Conservation (phyloP, 371 early-diverging fungal species). For the Mucor velutinosus region DNA sequence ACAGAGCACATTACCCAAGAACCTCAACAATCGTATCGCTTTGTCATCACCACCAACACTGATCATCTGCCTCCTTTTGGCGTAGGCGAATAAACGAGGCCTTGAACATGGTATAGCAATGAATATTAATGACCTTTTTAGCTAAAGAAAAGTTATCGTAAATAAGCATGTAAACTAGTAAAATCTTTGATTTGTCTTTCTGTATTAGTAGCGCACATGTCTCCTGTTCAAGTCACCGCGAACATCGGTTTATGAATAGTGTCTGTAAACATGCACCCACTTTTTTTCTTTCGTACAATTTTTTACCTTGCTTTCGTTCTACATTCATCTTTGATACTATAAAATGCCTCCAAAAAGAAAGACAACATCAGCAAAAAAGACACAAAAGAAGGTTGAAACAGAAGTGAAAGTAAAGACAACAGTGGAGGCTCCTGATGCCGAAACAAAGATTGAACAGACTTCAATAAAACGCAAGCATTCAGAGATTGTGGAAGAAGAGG, state of each 20-base stretch:
- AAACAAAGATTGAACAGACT: neutral
- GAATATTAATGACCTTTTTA: neutral
- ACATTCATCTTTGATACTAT: neutral
- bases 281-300: neutral
- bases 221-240: neutral
- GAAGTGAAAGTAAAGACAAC: neutral
- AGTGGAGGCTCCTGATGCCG: neutral
- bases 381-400: neutral
- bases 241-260: neutral
- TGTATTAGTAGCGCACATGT: neutral
- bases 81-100: neutral
- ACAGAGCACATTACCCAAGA: neutral
- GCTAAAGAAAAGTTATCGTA: too few species aligned
- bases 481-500: neutral
- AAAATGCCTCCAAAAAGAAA: slow-evolving; percentile 12
- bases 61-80: neutral
- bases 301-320: neutral
- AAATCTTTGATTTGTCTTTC: too few species aligned
- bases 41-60: neutral
- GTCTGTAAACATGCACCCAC: neutral
- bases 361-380: neutral
- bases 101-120: neutral
- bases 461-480: slow-evolving; percentile 11
- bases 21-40: neutral
- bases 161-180: too few species aligned